Percentiles rank a stretch among this genome's conserved stretches.
Conservation (phyloP, 306 rosid species). For the Lagenaria siceraria region DNA sequence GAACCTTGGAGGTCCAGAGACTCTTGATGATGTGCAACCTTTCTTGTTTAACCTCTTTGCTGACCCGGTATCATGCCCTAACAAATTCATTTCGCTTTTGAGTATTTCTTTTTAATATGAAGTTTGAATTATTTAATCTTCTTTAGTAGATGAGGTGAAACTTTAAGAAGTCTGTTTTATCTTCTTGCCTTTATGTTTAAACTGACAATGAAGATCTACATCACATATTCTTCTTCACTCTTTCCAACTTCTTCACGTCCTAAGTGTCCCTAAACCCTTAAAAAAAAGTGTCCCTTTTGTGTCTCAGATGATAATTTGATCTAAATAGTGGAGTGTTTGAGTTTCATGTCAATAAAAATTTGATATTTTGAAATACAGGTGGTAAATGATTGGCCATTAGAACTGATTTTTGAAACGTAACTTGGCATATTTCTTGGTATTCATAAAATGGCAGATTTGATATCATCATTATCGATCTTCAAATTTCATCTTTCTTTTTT, state of each 20-base stretch:
- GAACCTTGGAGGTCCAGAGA: slow-evolving; percentile 96
- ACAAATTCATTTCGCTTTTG: background rate
- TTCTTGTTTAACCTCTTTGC: slow-evolving; percentile 91
- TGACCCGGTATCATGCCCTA: slow-evolving; percentile 62
- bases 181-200: background rate
- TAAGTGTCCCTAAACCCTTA: no score
- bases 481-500: background rate
- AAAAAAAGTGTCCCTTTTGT: background rate
- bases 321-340: background rate
- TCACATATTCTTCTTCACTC: background rate
- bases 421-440: background rate
- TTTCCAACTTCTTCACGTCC: background rate
- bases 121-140: background rate
- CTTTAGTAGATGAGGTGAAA: background rate
- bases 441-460: background rate
- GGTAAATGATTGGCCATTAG: background rate
- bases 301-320: background rate
- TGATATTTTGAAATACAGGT: background rate
- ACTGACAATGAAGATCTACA: background rate
- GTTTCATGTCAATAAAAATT: background rate
- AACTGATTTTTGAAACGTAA: background rate
- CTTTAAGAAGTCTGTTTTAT: background rate
- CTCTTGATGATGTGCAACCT: slow-evolving; percentile 94
- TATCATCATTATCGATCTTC: background rate
- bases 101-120: background rate